phyloP scores from a whole-genome alignment of 352 stramenopile genomes.

The Pseudoperonospora humuli region DNA sequence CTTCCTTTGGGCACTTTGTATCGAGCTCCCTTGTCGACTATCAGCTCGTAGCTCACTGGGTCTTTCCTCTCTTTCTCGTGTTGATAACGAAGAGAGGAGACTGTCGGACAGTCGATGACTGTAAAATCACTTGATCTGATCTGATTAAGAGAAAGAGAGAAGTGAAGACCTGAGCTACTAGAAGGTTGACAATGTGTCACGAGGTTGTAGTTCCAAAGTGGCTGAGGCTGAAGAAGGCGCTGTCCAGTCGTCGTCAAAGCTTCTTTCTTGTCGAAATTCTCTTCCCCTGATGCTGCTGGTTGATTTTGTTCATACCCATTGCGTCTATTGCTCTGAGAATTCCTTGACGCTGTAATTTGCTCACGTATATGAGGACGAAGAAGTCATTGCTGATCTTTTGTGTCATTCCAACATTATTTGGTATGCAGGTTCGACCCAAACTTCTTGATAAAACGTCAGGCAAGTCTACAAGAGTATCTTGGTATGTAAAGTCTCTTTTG shows the following conservation, averaged over 20 bases:
- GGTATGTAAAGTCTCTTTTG: constrained; percentile 15
- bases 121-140: constrained; percentile 89
- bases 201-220: constrained; percentile 17
- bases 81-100: constrained; percentile 46
- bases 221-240: background rate
- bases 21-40: constrained; percentile 23
- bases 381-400: constrained; percentile 6
- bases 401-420: background rate
- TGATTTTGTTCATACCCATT: background rate
- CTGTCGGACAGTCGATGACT: constrained; percentile 39
- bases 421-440: constrained; percentile 68
- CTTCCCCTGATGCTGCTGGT: constrained; percentile 4
- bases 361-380: background rate
- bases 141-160: constrained; percentile 27
- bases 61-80: constrained; percentile 12
- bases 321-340: constrained; percentile 30
- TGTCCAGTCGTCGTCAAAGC: background rate
- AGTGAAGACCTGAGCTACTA: constrained; percentile 6
- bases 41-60: background rate
- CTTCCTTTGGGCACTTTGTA: constrained; percentile 3
- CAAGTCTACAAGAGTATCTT: constrained; percentile 65
- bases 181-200: background rate
- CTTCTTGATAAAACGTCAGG: constrained; percentile 72
- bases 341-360: constrained; percentile 2
- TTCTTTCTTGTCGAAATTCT: background rate